A percentile compares a stretch with the other conserved stretches of the same genome.
phyloP scores from a whole-genome alignment of 371 early-diverging fungal species.

The Mucor velutinosus region DNA sequence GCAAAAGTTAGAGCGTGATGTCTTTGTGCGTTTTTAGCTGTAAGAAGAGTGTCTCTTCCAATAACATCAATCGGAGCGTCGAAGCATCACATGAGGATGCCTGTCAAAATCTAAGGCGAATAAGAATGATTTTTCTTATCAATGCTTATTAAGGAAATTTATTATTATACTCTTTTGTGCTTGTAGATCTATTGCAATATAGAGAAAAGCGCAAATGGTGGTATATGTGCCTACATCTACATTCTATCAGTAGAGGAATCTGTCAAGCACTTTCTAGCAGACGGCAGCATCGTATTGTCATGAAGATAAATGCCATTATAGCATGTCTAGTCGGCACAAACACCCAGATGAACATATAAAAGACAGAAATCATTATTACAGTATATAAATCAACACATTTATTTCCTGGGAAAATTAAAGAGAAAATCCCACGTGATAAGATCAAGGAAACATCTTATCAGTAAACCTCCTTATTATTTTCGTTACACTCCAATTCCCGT shows the following conservation, averaged over 20 bases:
- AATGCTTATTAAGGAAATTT: conserved; percentile 13
- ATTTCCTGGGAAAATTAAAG: conserved; percentile 33
- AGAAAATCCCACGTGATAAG: conserved; percentile 49
- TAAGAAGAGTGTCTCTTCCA: not conserved
- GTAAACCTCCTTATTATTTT: conserved; percentile 33
- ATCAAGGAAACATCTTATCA: conserved; percentile 46
- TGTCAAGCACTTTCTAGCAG: not conserved
- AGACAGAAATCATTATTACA: conserved; percentile 8
- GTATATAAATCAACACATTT: not conserved
- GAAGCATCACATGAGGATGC: conserved; percentile 18
- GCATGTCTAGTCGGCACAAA: not conserved
- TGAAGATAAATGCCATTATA: not conserved
- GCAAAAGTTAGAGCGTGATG: conserved; percentile 6
- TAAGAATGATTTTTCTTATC: conserved; percentile 30
- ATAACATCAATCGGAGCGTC: not conserved
- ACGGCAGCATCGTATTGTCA: not conserved
- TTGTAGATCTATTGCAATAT: not conserved
- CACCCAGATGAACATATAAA: not conserved
- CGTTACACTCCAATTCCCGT: conserved; percentile 30
- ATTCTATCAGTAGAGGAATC: not conserved
- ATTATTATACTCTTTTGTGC: not conserved
- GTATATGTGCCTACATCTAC: not conserved
- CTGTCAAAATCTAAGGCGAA: conserved; percentile 33
- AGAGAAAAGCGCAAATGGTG: not conserved
- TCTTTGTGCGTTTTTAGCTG: not conserved